These are phyloP conservation scores for Fusarium fujikuroi DNA, from an alignment of 2,329 filamentous ascomycete genomes.

Conservation along the genomic window DNA sequence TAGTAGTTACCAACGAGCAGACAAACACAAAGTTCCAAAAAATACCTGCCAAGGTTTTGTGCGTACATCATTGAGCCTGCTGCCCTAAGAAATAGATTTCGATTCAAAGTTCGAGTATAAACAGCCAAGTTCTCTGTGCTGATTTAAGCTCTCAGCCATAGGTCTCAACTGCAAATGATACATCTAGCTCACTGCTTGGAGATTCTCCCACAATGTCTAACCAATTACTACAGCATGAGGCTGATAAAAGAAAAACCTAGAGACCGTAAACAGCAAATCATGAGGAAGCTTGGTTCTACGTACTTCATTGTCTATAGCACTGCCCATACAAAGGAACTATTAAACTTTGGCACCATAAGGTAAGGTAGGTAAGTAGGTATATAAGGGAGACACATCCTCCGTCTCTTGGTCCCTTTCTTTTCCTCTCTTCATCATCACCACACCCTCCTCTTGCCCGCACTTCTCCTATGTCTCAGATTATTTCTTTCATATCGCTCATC, in stretches of 20 bases:
- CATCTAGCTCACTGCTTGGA: too few species aligned
- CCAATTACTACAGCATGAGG: too few species aligned
- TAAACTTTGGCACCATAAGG: neutral
- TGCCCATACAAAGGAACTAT: neutral
- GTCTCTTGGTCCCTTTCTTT: neutral
- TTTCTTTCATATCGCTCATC: neutral
- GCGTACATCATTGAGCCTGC: rapidly evolving
- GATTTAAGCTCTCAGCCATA: too few species aligned
- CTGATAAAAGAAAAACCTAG: too few species aligned
- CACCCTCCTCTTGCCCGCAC: neutral
- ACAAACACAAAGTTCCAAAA: neutral
- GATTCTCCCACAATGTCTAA: rapidly evolving
- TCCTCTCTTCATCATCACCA: neutral
- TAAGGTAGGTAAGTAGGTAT: neutral
- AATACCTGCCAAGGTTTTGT: neutral
- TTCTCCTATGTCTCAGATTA: neutral
- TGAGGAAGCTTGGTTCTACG: neutral
- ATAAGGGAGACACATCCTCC: neutral
- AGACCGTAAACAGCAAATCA: neutral
- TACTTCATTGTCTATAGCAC: rapidly evolving
- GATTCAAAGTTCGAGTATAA: neutral
- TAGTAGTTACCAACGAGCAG: neutral
- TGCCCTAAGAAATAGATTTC: neutral
- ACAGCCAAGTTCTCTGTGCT: too few species aligned
- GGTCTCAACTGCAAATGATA: too few species aligned